Conservation (phyloP, 257 asterid species). For the Rauvolfia tetraphylla region DNA sequence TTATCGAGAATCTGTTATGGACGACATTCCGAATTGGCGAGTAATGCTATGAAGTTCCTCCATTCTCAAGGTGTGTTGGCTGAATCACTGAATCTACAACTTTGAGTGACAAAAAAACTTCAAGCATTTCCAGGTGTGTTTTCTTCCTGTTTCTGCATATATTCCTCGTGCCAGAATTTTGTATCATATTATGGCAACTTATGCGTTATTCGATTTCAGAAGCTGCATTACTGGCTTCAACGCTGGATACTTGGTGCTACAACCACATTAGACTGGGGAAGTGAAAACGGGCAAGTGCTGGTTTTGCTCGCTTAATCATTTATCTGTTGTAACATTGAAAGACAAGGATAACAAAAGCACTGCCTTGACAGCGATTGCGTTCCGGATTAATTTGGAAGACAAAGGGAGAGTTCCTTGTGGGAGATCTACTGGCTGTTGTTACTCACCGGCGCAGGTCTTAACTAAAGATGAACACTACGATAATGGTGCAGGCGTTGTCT, state of each 20-base stretch:
- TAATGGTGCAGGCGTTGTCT: no score
- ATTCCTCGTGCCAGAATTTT: not conserved
- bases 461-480: no score
- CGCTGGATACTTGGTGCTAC: no score
- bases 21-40: constrained; percentile 12
- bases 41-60: constrained; percentile 6
- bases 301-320: no score
- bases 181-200: not conserved
- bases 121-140: not conserved
- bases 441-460: no score
- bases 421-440: not conserved
- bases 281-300: no score
- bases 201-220: not conserved
- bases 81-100: not conserved
- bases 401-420: not conserved
- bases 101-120: not conserved
- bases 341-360: not conserved
- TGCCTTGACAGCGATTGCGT: not conserved
- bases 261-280: not conserved
- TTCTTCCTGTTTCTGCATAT: not conserved
- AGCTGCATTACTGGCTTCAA: not conserved
- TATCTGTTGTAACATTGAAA: not conserved
- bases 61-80: not conserved
- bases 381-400: no score
- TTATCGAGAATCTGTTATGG: constrained; percentile 50